phyloP scores from a whole-genome alignment of 2,329 filamentous ascomycete species.

The Immersiporthe knoxdaviesiana region DNA sequence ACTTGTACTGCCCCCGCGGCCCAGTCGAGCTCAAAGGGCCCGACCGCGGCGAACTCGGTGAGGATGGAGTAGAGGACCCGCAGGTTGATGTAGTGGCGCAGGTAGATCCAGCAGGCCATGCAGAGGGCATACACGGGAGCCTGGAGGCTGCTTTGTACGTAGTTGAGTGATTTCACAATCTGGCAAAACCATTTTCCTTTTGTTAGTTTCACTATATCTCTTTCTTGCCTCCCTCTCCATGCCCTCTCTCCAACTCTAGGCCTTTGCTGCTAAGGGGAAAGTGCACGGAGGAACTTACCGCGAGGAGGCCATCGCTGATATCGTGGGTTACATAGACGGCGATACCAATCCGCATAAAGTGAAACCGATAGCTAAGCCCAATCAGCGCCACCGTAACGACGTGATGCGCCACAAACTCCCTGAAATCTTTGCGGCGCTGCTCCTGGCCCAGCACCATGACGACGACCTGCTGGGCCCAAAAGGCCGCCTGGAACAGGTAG shows the following conservation, averaged over 20 bases:
- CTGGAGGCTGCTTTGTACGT: conserved; percentile 78
- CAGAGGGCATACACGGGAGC: conserved; percentile 84
- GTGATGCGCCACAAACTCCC: conserved; percentile 89
- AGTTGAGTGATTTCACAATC: conserved; percentile 92
- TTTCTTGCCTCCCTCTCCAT: background rate
- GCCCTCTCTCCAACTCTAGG: too few relatives aligned
- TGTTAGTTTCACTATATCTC: too few relatives aligned
- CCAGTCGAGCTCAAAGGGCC: conserved; percentile 72
- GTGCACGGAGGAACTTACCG: conserved; percentile 57
- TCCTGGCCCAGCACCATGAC: conserved; percentile 88
- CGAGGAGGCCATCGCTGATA: conserved; percentile 92
- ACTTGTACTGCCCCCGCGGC: conserved; percentile 77
- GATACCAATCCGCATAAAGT: conserved; percentile 93
- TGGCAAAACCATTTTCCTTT: conserved; percentile 40
- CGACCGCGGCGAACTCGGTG: conserved; percentile 59
- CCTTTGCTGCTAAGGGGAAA: background rate
- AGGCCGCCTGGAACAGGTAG: conserved; percentile 91
- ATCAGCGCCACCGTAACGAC: conserved; percentile 87
- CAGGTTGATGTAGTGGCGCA: conserved; percentile 84
- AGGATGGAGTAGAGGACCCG: conserved; percentile 75
- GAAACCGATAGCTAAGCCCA: conserved; percentile 86
- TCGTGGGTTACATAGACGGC: conserved; percentile 95
- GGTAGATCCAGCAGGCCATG: conserved; percentile 83
- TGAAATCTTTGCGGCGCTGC: conserved; percentile 93
- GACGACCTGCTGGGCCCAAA: conserved; percentile 94